phyloP scores from a whole-genome alignment of 805 yeast genomes.

The Candida nemodendra region DNA sequence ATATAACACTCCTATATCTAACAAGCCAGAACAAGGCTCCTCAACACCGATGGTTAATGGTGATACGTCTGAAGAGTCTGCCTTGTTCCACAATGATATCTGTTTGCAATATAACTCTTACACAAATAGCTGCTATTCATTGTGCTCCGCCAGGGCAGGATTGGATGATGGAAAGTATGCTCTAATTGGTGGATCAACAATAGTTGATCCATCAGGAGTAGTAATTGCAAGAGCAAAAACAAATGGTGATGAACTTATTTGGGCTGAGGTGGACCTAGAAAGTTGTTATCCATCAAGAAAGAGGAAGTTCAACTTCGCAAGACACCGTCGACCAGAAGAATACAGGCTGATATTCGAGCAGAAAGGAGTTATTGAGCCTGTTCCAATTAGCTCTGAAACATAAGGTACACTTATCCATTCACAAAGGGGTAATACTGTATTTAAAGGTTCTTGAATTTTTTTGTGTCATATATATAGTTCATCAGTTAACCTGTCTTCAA shows the following conservation, averaged over 20 bases:
- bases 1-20: constrained; percentile 37
- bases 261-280: constrained; percentile 36
- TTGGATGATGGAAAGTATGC: constrained; percentile 35
- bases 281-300: constrained; percentile 34
- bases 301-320: constrained; percentile 35
- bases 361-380: constrained; percentile 25
- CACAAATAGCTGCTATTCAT: constrained; percentile 34
- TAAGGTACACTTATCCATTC: no score
- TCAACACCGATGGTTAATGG: constrained; percentile 24
- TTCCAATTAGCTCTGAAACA: no score
- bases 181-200: constrained; percentile 36
- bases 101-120: constrained; percentile 36
- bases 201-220: constrained; percentile 37
- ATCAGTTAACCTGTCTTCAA: no score
- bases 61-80: constrained; percentile 24
- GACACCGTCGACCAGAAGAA: constrained; percentile 37
- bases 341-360: constrained; percentile 27
- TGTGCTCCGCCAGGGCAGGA: constrained; percentile 37
- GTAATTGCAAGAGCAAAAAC: constrained; percentile 36
- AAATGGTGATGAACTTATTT: constrained; percentile 35
- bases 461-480: no score
- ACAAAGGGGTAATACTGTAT: no score
- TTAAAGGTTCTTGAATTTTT: no score
- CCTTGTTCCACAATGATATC: constrained; percentile 34
- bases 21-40: constrained; percentile 30